These are phyloP conservation scores for Posidonia australis DNA, from an alignment of 106 monocot genomes.

Conservation along the genomic window DNA sequence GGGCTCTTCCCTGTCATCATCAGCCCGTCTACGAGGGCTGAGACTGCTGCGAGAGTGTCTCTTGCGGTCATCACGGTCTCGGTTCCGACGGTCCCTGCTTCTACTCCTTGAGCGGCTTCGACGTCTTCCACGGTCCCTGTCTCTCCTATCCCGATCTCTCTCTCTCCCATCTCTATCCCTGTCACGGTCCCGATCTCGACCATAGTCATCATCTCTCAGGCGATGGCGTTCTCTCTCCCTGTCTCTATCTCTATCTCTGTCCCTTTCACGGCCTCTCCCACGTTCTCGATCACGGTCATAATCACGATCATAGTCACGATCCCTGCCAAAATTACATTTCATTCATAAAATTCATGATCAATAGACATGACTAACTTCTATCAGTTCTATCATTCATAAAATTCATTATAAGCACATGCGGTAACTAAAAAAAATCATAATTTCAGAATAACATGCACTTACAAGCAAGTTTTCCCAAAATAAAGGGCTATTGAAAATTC, in stretches of 20 bases:
- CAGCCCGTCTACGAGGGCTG: conserved; percentile 38
- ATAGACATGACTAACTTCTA: too few species aligned
- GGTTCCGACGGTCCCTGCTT: conserved; percentile 60
- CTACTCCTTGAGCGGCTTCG: conserved; percentile 81
- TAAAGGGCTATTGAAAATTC: too few species aligned
- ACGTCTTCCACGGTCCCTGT: conserved; percentile 49
- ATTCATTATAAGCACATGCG: too few species aligned
- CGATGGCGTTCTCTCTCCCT: conserved; percentile 52
- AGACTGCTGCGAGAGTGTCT: conserved; percentile 42
- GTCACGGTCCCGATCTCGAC: conserved; percentile 62
- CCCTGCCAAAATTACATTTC: conserved; percentile 11
- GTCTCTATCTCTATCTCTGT: conserved; percentile 54
- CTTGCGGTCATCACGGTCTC: conserved; percentile 63
- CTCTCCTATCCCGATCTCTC: conserved; percentile 64
- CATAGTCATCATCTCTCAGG: conserved; percentile 30
- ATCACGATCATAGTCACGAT: conserved; percentile 51
- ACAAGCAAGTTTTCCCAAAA: too few species aligned
- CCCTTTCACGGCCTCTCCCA: conserved; percentile 48
- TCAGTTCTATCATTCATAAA: too few species aligned
- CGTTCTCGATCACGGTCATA: conserved; percentile 34
- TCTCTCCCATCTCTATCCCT: conserved; percentile 71
- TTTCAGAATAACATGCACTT: too few species aligned
- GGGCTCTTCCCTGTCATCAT: conserved; percentile 27
- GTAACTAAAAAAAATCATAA: too few species aligned
- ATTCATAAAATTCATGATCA: too few species aligned